Conservation (phyloP, 148 eudicot species). For the Rhododendron griersonianum region DNA sequence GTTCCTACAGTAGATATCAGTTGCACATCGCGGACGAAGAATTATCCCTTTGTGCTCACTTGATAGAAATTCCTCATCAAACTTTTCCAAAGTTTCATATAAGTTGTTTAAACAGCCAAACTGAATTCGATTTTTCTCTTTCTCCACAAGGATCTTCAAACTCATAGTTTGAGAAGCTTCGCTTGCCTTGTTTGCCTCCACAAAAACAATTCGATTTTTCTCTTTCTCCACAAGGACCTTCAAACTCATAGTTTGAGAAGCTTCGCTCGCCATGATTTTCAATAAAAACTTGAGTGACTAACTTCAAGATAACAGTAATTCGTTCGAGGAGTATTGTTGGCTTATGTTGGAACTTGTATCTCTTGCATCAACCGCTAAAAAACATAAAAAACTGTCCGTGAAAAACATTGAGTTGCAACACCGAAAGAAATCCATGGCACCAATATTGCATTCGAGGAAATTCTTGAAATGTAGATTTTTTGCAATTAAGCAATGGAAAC, state of each 20-base stretch:
- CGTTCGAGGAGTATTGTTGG: background rate
- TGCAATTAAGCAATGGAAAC: background rate
- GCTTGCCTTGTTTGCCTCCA: background rate
- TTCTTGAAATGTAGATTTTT: background rate
- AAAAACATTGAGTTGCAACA: background rate
- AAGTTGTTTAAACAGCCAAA: constrained; percentile 14
- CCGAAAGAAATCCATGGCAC: background rate
- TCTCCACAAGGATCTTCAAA: constrained; percentile 12
- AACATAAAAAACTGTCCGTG: background rate
- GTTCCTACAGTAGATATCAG: constrained; percentile 3
- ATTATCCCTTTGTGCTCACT: background rate
- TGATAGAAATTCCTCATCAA: background rate
- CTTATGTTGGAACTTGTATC: background rate
- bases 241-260: constrained; percentile 1
- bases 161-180: background rate
- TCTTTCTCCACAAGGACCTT: constrained; percentile 10
- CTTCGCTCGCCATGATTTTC: background rate
- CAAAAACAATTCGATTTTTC: constrained; percentile 11
- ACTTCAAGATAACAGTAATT: background rate
- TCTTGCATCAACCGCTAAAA: background rate
- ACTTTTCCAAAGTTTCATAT: constrained; percentile 9
- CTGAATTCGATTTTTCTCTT: constrained; percentile 8
- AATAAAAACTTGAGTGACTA: background rate
- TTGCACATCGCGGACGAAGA: constrained; percentile 12
- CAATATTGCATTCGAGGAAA: background rate